Base-by-base conservation (phyloP, 345 rosid genomes). In the Gossypioides kirkii region DNA sequence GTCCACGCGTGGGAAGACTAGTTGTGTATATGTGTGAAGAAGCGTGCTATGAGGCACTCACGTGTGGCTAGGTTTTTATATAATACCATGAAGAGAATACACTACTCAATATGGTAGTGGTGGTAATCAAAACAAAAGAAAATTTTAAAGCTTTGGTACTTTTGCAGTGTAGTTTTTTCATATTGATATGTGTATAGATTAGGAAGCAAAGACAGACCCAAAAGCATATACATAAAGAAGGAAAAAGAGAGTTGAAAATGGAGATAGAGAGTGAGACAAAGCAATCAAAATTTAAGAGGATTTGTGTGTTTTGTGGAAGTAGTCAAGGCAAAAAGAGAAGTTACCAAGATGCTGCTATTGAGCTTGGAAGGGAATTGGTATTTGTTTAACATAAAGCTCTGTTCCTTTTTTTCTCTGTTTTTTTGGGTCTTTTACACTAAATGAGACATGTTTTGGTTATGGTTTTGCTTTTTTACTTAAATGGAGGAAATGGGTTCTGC, bases 291-390 rank as follows among this genome's bases (percentile, higher is more conserved):
- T 91, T 91, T 80, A 78, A 77, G 77, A 87, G 90, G 85, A 84
- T 91, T 77, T 91, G 97, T 82, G 97, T 91, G 65, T 91, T 91
- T 75, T 91, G 97, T 76, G 93, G 97, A 72, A 91, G 93, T 64
- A 91, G 94, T 80, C 92, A 87, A 65, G 97, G 97, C 72, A 91
- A 87, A 81, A 91, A 89, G 77, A 91, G 83, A 61, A 91, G 94
- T 80, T 91, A 91, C 77, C 97, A 91, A 79, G 97, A 86, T 83
- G 92, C 97, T 80, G 97, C 97, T 73, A 80, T 86, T 80, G 92
- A 87, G 78, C 94, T 91, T 72, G 97, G 91, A 74, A 84, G 80
- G 45, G 97, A 91, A 82, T 84, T 91, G 92, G 97, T 91, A 83
- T 75, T 59, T 20, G 49, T 75, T 59, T 20, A 55, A 62, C 56